Conservation (phyloP, 2,329 filamentous ascomycete species). For the Neurospora sp. region DNA sequence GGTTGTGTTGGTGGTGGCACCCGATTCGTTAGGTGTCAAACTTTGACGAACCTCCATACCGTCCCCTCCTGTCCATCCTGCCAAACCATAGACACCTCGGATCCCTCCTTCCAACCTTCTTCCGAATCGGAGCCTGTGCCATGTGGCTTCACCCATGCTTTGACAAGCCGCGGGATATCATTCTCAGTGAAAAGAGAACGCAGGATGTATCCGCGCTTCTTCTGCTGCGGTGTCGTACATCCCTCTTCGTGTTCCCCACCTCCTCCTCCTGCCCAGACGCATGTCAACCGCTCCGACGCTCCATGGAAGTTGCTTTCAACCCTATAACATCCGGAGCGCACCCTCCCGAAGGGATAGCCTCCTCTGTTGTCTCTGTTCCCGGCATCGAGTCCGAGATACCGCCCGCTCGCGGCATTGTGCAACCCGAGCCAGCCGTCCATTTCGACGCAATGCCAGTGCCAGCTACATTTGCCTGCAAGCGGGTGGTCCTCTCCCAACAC, state of each 20-base stretch:
- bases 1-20: too few relatives aligned
- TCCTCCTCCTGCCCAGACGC: too few relatives aligned
- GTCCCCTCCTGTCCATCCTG: not conserved
- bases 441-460: not conserved
- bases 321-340: too few relatives aligned
- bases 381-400: not conserved
- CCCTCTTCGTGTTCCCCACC: too few relatives aligned
- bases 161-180: not conserved
- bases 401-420: not conserved
- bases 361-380: too few relatives aligned
- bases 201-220: not conserved
- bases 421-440: constrained; percentile 1
- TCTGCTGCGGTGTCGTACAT: too few relatives aligned
- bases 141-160: not conserved
- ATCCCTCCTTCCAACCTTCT: not conserved
- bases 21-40: not conserved
- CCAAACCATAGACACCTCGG: not conserved
- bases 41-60: not conserved
- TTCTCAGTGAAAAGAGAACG: not conserved
- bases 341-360: too few relatives aligned
- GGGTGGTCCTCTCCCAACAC: accelerated
- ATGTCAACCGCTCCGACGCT: too few relatives aligned
- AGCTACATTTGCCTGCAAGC: not conserved
- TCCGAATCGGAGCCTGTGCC: not conserved
- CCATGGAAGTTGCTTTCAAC: too few relatives aligned